Conservation (phyloP, 768 basidiomycete genomes). For the Trametes elegans region DNA sequence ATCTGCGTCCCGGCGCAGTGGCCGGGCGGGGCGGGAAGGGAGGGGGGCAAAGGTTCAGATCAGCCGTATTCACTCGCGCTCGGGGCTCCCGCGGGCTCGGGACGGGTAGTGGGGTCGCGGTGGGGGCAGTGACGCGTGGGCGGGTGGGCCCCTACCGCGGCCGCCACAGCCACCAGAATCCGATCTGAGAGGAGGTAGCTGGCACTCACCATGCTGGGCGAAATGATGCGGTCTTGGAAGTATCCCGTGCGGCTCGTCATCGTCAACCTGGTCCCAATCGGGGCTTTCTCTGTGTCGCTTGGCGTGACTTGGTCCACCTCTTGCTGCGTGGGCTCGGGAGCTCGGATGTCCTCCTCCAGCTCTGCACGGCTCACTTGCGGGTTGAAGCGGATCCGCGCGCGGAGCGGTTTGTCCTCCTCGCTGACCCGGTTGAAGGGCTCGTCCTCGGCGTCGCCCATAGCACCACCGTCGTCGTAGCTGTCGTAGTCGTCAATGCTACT, state of each 20-base stretch:
- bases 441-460: slow-evolving; percentile 49
- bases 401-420: slow-evolving; percentile 75
- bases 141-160: neutral
- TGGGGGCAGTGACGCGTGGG: neutral
- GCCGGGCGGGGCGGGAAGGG: neutral
- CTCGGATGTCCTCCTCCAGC: too few relatives aligned
- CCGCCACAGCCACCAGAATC: neutral
- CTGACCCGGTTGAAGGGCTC: slow-evolving; percentile 36
- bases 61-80: slow-evolving; percentile 7
- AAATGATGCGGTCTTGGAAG: slow-evolving; percentile 91
- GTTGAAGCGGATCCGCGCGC: slow-evolving; percentile 63
- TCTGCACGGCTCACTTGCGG: slow-evolving; percentile 20
- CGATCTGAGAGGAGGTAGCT: slow-evolving; percentile 1
- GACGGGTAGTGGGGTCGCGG: neutral
- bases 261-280: slow-evolving; percentile 84
- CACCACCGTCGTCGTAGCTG: slow-evolving; percentile 43
- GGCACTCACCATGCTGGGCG: slow-evolving; percentile 88
- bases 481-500: slow-evolving; percentile 8
- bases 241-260: slow-evolving; percentile 95
- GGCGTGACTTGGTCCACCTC: neutral
- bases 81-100: neutral
- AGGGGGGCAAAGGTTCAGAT: slow-evolving; percentile 5
- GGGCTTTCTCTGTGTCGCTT: slow-evolving; percentile 31
- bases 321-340: too few relatives aligned
- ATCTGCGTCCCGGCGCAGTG: slow-evolving; percentile 59